These are phyloP conservation scores for Stentor coeruleus DNA, from an alignment of 73 alveolate genomes.

Conservation along the genomic window DNA sequence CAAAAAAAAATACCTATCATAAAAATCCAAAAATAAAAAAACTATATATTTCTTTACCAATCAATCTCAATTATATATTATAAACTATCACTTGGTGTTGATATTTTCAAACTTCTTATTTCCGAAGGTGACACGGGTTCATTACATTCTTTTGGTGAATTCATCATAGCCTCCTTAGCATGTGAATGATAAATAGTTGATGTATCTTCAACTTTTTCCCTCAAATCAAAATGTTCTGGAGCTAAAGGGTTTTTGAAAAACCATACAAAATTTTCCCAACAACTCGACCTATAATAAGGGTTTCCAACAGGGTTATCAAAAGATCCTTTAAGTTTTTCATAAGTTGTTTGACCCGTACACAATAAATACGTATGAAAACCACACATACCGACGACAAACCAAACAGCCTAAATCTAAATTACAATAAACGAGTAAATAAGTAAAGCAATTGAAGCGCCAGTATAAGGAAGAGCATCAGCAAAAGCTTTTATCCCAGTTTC, in stretches of 20 bases:
- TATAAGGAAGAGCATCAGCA: not conserved
- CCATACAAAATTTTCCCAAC: not conserved
- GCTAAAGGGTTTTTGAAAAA: not conserved
- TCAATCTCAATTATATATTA: not conserved
- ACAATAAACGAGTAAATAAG: not conserved
- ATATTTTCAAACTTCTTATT: not conserved
- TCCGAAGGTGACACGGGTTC: not conserved
- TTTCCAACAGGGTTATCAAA: conserved; percentile 2
- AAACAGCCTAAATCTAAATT: not conserved
- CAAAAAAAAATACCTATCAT: too few relatives aligned
- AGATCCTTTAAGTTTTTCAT: conserved; percentile 59
- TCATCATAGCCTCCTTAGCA: not conserved
- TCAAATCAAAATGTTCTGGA: conserved; percentile 18
- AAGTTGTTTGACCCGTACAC: conserved; percentile 56
- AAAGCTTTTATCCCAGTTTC: not conserved
- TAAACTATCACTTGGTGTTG: not conserved
- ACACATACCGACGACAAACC: conserved; percentile 42
- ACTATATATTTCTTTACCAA: too few relatives aligned
- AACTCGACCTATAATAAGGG: conserved; percentile 9
- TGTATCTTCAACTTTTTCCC: not conserved
- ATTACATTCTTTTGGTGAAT: not conserved
- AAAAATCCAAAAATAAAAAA: too few relatives aligned
- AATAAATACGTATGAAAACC: conserved; percentile 61
- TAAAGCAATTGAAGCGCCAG: conserved; percentile 9
- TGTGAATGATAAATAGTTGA: not conserved